Percentiles rank a stretch among this genome's conserved stretches.
These are phyloP conservation scores for Misopates orontium DNA, from an alignment of 257 asterid species.

Conservation along the genomic window DNA sequence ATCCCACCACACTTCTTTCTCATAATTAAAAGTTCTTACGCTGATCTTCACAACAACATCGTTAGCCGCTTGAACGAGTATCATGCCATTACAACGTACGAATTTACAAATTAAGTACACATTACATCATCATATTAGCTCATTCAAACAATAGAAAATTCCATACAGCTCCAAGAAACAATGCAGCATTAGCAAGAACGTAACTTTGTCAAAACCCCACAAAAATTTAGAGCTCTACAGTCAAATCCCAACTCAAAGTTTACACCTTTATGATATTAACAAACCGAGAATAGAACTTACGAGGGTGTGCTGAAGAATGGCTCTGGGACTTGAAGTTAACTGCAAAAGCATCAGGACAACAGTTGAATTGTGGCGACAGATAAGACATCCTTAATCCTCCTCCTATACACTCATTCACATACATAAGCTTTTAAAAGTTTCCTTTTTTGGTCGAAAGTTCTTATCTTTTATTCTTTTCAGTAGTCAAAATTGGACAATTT, in stretches of 20 bases:
- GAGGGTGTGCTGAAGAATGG: slow-evolving; percentile 40
- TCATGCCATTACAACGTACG: too few relatives aligned
- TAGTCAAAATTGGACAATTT: not conserved
- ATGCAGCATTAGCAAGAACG: too few relatives aligned
- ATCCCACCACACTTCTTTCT: too few relatives aligned
- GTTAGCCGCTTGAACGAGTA: too few relatives aligned
- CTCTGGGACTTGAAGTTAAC: slow-evolving; percentile 57
- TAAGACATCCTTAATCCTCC: slow-evolving; percentile 62
- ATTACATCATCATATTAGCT: too few relatives aligned
- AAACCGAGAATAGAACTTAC: slow-evolving; percentile 40
- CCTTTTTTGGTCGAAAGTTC: not conserved
- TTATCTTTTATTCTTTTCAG: not conserved
- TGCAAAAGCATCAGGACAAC: slow-evolving; percentile 79
- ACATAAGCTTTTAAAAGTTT: too few relatives aligned
- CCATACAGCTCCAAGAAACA: not conserved
- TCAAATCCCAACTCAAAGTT: not conserved
- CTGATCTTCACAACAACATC: too few relatives aligned
- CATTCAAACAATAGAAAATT: too few relatives aligned
- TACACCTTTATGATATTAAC: too few relatives aligned
- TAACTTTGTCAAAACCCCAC: slow-evolving; percentile 11
- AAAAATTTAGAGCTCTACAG: not conserved
- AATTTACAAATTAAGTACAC: too few relatives aligned
- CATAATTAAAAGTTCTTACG: too few relatives aligned
- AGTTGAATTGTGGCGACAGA: slow-evolving; percentile 89
- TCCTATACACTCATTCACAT: slow-evolving; percentile 34